Base-by-base conservation (phyloP, 805 yeast genomes). In the Monosporozyma siamensis region DNA sequence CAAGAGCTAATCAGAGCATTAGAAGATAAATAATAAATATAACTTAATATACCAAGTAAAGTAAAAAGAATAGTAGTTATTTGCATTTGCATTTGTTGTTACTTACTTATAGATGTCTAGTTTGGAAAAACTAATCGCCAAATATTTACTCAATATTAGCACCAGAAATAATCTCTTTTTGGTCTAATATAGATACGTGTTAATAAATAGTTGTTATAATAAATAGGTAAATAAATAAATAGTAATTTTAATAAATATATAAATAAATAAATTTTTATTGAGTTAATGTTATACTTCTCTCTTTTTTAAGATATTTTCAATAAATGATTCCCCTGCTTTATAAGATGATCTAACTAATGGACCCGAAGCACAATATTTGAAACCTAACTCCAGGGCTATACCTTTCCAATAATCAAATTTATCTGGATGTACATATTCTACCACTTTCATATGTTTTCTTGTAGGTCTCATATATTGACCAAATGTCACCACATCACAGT, bases 391-490 rank as follows among this genome's bases (percentile, higher is more conserved):
- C 48, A 82, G 62, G 0, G 98, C 97, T 8, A 71, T 74, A 44
- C 82, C 78, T 56, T 80, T 87, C 98, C 98, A 92, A 60, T 82
- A 72, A 46, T 89, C 95, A 61, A 92, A 92, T 63, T 87, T 88
- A 52, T 85, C 96, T 2, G 99, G 99, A 21, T 78, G 82, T 15
- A 92, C 77, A 56, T 92, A 92, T 53, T 90, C 97, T 9, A 86
- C 96, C 34, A 92, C 99, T 68, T 89, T 89, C 94, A 92, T 88
- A 64, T 92, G 99, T 58, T 98, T 80, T 66, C 85, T 92, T 2
- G 99, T 92, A 36, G 99, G 99, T 61, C 98, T 76, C 97, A 92
- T 92, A 64, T 92, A 92, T 66, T 92, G 99, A 29, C 99, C 99
- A 65, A 92, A 92, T 0, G 99, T 92, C 14, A 92, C 96, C 39